phyloP scores from a whole-genome alignment of 371 early-diverging fungal species.

The Thermomucor indicae-seudaticae region DNA sequence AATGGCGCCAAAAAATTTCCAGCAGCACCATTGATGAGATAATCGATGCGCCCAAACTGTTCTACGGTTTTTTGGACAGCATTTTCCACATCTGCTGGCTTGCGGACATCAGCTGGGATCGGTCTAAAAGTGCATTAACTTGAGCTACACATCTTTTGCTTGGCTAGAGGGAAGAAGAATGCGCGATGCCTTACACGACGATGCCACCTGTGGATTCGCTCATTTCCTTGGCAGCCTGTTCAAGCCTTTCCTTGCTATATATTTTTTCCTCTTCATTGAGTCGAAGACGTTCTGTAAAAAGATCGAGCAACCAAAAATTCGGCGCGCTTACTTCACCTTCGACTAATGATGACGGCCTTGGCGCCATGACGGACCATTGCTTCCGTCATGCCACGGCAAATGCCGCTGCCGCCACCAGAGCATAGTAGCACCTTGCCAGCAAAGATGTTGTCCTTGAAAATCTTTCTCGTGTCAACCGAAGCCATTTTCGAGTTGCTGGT shows the following conservation, averaged over 20 bases:
- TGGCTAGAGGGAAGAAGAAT: no score
- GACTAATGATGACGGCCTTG: slow-evolving; percentile 62
- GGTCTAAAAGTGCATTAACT: slow-evolving; percentile 19
- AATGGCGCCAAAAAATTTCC: slow-evolving; percentile 78
- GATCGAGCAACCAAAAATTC: no score
- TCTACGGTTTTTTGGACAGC: slow-evolving; percentile 62
- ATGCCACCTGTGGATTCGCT: slow-evolving; percentile 52
- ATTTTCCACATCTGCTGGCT: slow-evolving; percentile 55
- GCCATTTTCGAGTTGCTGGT: no score
- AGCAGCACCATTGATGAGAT: slow-evolving; percentile 60
- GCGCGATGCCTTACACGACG: slow-evolving; percentile 29
- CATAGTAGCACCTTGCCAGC: slow-evolving; percentile 40
- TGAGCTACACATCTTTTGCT: neutral
- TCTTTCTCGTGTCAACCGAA: slow-evolving; percentile 26
- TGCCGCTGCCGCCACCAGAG: slow-evolving; percentile 65
- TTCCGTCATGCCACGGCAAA: slow-evolving; percentile 77
- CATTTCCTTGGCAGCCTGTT: slow-evolving; percentile 68
- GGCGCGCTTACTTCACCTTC: slow-evolving; percentile 53
- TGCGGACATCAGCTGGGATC: slow-evolving; percentile 62
- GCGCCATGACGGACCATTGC: slow-evolving; percentile 78
- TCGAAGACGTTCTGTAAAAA: no score
- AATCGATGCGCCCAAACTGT: slow-evolving; percentile 70
- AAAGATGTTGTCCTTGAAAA: slow-evolving; percentile 42
- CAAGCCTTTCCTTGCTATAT: slow-evolving; percentile 49
- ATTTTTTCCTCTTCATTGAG: no score